Conservation (phyloP, 192 early-diverging fungal genomes). For the Coemansia guatemalensis region DNA sequence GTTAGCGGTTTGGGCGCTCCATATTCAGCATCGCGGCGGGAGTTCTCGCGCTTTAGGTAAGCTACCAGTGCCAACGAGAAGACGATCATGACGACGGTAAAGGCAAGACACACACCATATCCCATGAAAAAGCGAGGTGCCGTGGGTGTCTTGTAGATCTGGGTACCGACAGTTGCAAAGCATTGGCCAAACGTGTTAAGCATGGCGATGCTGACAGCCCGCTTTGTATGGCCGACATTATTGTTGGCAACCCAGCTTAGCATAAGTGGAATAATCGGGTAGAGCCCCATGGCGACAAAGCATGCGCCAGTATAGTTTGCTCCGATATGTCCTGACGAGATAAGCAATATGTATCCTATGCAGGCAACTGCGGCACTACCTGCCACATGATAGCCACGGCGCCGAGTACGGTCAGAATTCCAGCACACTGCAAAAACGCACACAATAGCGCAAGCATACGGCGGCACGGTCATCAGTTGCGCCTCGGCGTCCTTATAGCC, state of each 20-base stretch:
- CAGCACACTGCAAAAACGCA: conserved; percentile 42
- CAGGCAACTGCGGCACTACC: conserved; percentile 31
- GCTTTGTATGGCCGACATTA: conserved; percentile 69
- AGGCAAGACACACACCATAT: conserved; percentile 51
- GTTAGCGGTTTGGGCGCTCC: conserved; percentile 26
- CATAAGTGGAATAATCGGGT: conserved; percentile 61
- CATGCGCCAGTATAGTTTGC: conserved; percentile 53
- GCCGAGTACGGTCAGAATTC: conserved; percentile 53
- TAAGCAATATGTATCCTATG: conserved; percentile 48
- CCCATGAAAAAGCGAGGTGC: conserved; percentile 58
- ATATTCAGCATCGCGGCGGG: conserved; percentile 22
- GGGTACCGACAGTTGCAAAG: conserved; percentile 71
- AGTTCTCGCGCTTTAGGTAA: conserved; percentile 62
- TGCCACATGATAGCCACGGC: conserved; percentile 49
- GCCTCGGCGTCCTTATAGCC: conserved; percentile 56
- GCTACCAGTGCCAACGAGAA: conserved; percentile 54
- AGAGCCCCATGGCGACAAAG: conserved; percentile 49
- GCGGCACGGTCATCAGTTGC: conserved; percentile 57
- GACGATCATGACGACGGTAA: conserved; percentile 54
- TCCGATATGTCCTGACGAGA: conserved; percentile 25
- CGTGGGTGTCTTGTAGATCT: conserved; percentile 67
- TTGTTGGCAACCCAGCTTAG: conserved; percentile 69
- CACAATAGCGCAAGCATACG: conserved; percentile 50
- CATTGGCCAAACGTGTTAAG: conserved; percentile 70
- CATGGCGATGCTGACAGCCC: conserved; percentile 66